Base-by-base conservation (phyloP, 768 basidiomycete species). In the Trametes cingulata region DNA sequence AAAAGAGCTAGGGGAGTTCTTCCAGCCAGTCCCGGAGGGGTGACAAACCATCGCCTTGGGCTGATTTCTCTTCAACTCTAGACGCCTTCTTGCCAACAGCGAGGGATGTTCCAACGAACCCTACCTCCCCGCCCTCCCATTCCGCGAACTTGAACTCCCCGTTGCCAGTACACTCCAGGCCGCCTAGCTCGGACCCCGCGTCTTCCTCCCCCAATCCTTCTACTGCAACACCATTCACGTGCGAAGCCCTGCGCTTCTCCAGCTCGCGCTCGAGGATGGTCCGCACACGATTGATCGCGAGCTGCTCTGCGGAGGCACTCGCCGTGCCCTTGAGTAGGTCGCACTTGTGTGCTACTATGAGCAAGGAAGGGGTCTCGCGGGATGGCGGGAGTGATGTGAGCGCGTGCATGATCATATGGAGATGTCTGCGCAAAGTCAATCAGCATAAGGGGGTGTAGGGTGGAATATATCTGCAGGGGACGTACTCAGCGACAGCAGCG, bases 111-210 rank as follows among this genome's bases (percentile, higher is more conserved):
- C 83, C 87, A 35, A 87, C 61, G 65, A 92, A 88, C 1, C 76
- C 69, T 19, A 92, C 76, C n/a, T 91, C 86, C 8, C 92, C 91
- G 2, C 90, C 92, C 65, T 93, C 91, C 91, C 91, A 94, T 42
- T 87, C 85, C 3, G 79, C 80, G 67, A 93, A 93, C 65, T 77
- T 85, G 77, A 94, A 94, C 19, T 74, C 62, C 0, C 79, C 81
- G 14, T 78, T 81, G 25, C 77, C 76, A 54, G 74, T 79, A 68
- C 88, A 90, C 49, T 93, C 90, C 55, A 94, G 72, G 0, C 91
- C 91, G 36, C 88, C 90, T 73, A 89, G 74, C 51, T 90, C 88
- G 3, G 82, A 76, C 20, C 72, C 72, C 20, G 74, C 71, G 7
- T 83, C 88, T 56, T 91, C 88, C 10, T 77, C 86, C 2, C 90